phyloP scores from a whole-genome alignment of 768 basidiomycete genomes.

The Hortiboletus flavorubellus region DNA sequence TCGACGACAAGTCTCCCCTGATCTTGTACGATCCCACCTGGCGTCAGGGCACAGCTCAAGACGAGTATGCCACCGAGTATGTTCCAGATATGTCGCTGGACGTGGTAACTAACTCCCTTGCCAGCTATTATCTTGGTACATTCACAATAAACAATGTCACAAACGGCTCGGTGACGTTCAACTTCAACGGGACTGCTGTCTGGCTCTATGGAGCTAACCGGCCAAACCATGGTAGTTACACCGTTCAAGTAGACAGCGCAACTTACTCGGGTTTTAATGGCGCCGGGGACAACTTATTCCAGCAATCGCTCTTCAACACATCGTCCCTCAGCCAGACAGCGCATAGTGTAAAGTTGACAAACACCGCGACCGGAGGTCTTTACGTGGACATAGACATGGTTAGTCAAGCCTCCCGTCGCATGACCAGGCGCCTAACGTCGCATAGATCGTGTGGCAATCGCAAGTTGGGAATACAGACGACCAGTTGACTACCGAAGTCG shows the following conservation, averaged over 20 bases:
- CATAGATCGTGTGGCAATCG: constrained; percentile 31
- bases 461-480: constrained; percentile 19
- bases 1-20: constrained; percentile 34
- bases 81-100: not conserved
- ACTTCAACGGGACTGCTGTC: constrained; percentile 49
- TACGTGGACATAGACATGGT: constrained; percentile 49
- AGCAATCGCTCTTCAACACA: constrained; percentile 39
- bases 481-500: constrained; percentile 12
- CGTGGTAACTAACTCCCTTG: not conserved
- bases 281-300: constrained; percentile 30
- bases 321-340: constrained; percentile 30
- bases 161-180: constrained; percentile 36
- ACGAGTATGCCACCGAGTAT: constrained; percentile 21
- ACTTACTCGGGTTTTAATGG: constrained; percentile 32
- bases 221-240: constrained; percentile 43
- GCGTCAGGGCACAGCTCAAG: constrained; percentile 14
- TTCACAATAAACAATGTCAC: constrained; percentile 38
- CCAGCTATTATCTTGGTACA: constrained; percentile 38
- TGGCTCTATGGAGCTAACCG: constrained; percentile 51
- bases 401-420: not conserved
- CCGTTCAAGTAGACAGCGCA: constrained; percentile 39
- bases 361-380: constrained; percentile 31
- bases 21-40: constrained; percentile 28
- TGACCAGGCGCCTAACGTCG: not conserved
- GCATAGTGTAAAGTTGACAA: constrained; percentile 36